Evolutionary conservation across 2,329 filamentous ascomycete species (phyloP).

Genomic region (Chlorencoelia australis): DNA sequence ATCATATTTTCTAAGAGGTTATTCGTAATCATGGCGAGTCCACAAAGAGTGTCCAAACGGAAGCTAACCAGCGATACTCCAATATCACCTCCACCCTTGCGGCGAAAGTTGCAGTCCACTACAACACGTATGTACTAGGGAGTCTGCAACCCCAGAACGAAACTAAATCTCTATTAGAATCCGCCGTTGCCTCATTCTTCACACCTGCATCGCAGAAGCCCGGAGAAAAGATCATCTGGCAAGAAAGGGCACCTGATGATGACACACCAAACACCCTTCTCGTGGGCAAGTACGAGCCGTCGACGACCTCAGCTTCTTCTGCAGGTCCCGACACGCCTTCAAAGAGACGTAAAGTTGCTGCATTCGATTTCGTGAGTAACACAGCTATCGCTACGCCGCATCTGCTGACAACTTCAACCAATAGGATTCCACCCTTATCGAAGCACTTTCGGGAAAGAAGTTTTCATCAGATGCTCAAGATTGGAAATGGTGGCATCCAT

Average conservation of each 20-base stretch:
- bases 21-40: constrained; percentile 16
- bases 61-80: constrained; percentile 18
- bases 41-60: constrained; percentile 17
- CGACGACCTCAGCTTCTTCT: constrained; percentile 22
- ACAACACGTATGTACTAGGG: constrained; percentile 25
- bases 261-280: constrained; percentile 51
- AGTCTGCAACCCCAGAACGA: too few species aligned
- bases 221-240: constrained; percentile 65
- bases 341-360: constrained; percentile 52
- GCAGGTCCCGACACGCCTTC: constrained; percentile 4
- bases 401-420: not conserved
- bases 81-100: constrained; percentile 26
- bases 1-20: too few species aligned
- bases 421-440: constrained; percentile 81
- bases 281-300: constrained; percentile 58
- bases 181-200: constrained; percentile 74
- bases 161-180: constrained; percentile 38
- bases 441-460: constrained; percentile 68
- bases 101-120: constrained; percentile 27
- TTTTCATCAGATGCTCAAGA: constrained; percentile 63
- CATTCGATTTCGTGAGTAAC: constrained; percentile 52
- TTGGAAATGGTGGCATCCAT: constrained; percentile 88
- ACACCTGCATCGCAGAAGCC: constrained; percentile 77
- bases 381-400: not conserved
- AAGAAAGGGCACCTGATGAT: constrained; percentile 46